Evolutionary conservation across 2,329 filamentous ascomycete species (phyloP), one percentile per base, ranked within the genome.

Genomic region (Teratosphaeriaceae sp.): DNA sequence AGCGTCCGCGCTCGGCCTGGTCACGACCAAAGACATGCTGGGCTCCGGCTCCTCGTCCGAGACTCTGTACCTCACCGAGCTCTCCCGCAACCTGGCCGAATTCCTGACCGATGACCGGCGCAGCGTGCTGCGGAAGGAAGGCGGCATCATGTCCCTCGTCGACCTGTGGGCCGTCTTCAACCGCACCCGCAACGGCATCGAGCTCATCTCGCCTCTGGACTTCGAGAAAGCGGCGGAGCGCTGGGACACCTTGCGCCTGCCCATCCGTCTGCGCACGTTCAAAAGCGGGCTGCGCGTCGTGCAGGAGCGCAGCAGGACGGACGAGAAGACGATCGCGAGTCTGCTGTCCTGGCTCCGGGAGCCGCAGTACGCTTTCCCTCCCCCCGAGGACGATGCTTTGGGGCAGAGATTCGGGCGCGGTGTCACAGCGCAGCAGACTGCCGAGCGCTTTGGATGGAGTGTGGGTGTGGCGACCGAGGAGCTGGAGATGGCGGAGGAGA

Each of bases 131-230:
- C 80, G 80, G 44, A 81, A 79, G 48, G 84, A 89, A 37, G 89
- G 88, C 4, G 89, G 89, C 1, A 92, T 94, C 54, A 85, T 95
- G 61, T 90, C 80, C 27, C 72, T 96, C 1, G 88, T 95, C 11
- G 89, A 96, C 59, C 73, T 95, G 0, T 96, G 88, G 88, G 87
- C 88, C 21, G 80, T 94, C 51, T 97, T 97, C 71, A 98, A 98
- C 65, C 80, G 90, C 24, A 88, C 86, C 22, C 79, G 90, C 42
- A 90, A 90, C 40, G 92, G 90, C 6, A 90, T 98, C 13, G 92
- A 98, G 64, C 78, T 98, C 13, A 85, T 97, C 39, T 94, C 87
- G 51, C 92, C 92, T 0, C 72, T 80, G 15, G 92, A 98, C 58
- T 94, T 98, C 56, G 84, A 92, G 59, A 90, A 89, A 59, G 92